A percentile compares a stretch with the other conserved stretches of the same genome.
phyloP scores from a whole-genome alignment of 1,284 basidiomycete species.

The Cutaneotrichosporon spelunceum region DNA sequence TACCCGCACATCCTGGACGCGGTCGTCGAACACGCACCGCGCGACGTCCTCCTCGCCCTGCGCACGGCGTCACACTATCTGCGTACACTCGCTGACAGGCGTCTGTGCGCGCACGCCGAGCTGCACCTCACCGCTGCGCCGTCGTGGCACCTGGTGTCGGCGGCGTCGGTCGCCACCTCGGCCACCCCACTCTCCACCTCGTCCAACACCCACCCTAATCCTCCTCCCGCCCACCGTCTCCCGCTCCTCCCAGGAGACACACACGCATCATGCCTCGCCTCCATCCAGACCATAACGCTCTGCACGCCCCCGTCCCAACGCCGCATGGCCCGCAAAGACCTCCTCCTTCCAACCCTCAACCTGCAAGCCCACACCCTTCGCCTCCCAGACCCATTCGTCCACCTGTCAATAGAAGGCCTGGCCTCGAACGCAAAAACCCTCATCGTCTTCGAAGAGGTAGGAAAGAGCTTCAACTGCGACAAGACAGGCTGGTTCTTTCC shows the following conservation, averaged over 20 bases:
- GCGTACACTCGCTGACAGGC: not conserved
- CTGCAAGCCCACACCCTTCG: not conserved
- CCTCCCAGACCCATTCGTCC: not conserved
- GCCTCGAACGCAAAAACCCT: not conserved
- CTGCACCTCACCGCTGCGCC: not conserved
- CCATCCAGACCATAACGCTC: not conserved
- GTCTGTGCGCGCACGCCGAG: conserved; percentile 3
- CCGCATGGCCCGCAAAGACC: conserved; percentile 4
- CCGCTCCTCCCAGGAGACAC: not conserved
- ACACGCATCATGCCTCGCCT: not conserved
- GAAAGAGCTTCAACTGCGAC: conserved; percentile 1
- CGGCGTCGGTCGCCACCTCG: too few relatives aligned
- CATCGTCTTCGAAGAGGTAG: not conserved
- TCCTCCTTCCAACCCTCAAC: not conserved
- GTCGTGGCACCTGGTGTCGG: not conserved
- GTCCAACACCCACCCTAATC: too few relatives aligned
- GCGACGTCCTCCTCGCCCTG: not conserved
- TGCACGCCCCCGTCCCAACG: not conserved
- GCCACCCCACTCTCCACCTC: too few relatives aligned
- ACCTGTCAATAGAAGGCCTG: not conserved
- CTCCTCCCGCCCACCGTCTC: too few relatives aligned
- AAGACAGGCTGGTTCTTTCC: conserved; percentile 10
- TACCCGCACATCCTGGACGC: conserved; percentile 11
- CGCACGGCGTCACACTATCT: not conserved
- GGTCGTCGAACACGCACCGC: not conserved